Conservation (phyloP, 805 yeast species). For the Yamadazyma paraphyllophila region DNA sequence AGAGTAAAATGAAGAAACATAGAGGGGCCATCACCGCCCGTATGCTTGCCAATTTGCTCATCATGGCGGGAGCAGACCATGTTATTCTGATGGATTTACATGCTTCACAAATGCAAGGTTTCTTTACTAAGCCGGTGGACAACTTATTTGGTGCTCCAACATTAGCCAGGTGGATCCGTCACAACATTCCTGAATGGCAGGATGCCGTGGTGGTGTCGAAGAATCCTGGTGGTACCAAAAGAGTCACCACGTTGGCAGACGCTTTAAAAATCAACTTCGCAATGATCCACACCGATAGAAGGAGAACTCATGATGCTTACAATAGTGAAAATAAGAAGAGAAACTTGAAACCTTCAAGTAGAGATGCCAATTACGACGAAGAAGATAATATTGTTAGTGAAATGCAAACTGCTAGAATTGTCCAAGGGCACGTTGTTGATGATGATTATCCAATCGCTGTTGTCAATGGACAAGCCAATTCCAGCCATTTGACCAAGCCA, state of each 20-base stretch:
- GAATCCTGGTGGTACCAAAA: slow-evolving; percentile 97
- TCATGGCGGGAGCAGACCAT: slow-evolving; percentile 99
- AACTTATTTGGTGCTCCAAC: slow-evolving; percentile 96
- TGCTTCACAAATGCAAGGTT: slow-evolving; percentile 99
- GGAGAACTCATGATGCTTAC: slow-evolving; percentile 74
- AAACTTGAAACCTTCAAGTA: slow-evolving; percentile 32
- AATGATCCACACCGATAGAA: slow-evolving; percentile 97
- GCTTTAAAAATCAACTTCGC: slow-evolving; percentile 94
- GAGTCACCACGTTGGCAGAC: slow-evolving; percentile 98
- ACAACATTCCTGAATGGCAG: slow-evolving; percentile 79
- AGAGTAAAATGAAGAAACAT: slow-evolving; percentile 97
- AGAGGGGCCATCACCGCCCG: slow-evolving; percentile 98
- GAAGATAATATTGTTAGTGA: slow-evolving; percentile 71
- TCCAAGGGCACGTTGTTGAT: slow-evolving; percentile 95
- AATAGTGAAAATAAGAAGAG: slow-evolving; percentile 40
- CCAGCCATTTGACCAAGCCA: slow-evolving; percentile 10
- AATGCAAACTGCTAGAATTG: slow-evolving; percentile 92
- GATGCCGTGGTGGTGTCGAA: slow-evolving; percentile 96
- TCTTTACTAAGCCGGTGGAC: slow-evolving; percentile 95
- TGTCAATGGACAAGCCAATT: neutral
- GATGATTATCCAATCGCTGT: slow-evolving; percentile 54
- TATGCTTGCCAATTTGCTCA: slow-evolving; percentile 90
- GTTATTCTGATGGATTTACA: slow-evolving; percentile 95
- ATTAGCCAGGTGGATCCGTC: slow-evolving; percentile 92
- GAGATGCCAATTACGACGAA: slow-evolving; percentile 42